Conservation (phyloP, 2,329 filamentous ascomycete species). For the Stromatinia cepivora region DNA sequence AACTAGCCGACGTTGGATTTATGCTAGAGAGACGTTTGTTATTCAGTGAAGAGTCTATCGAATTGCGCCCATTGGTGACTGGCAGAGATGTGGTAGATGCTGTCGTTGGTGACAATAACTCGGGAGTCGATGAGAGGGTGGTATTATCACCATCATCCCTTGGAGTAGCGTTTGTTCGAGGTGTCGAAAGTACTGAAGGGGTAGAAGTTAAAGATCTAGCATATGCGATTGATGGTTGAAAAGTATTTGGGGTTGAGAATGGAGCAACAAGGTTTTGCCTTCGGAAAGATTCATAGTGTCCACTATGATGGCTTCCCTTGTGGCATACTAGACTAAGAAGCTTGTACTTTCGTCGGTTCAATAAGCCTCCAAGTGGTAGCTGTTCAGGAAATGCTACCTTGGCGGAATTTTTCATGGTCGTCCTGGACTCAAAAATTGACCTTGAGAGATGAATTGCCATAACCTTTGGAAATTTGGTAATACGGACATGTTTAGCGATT, state of each 20-base stretch:
- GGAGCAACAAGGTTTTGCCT: conserved; percentile 78
- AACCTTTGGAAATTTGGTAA: conserved; percentile 84
- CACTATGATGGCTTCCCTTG: conserved; percentile 92
- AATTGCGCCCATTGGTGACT: conserved; percentile 27
- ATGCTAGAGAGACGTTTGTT: conserved; percentile 21
- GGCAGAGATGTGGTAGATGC: conserved; percentile 36
- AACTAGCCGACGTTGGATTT: conserved; percentile 27
- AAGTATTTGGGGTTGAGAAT: conserved; percentile 78
- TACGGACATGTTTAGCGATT: conserved; percentile 84
- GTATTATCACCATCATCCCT: conserved; percentile 30
- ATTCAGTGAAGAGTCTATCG: conserved; percentile 25
- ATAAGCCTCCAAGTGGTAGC: conserved; percentile 76
- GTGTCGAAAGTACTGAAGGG: conserved; percentile 36
- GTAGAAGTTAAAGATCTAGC: conserved; percentile 36
- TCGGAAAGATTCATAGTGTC: conserved; percentile 95
- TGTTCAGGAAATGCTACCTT: conserved; percentile 90
- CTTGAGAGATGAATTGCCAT: conserved; percentile 89
- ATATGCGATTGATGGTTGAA: conserved; percentile 73
- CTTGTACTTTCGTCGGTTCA: conserved; percentile 77
- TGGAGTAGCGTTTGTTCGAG: conserved; percentile 41
- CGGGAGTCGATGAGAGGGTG: conserved; percentile 36
- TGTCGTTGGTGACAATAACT: conserved; percentile 36
- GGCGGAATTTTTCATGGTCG: conserved; percentile 88
- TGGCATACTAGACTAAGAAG: conserved; percentile 88
- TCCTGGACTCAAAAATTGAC: conserved; percentile 80